phyloP scores from a whole-genome alignment of 495 filamentous ascomycete genomes.

The Aspergillus campestris region DNA sequence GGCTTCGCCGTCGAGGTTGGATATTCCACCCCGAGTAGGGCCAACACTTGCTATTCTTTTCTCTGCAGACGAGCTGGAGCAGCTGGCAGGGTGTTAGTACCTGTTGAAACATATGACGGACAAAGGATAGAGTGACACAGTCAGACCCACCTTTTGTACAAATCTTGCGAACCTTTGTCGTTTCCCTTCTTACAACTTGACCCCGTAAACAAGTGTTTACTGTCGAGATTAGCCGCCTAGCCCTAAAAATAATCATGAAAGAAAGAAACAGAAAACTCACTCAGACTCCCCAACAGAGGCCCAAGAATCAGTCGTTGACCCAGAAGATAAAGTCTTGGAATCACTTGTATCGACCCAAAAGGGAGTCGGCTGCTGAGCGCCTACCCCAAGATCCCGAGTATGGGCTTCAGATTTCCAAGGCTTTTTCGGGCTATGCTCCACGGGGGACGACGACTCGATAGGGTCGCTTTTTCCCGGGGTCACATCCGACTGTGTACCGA shows the following conservation, averaged over 20 bases:
- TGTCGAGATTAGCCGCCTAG: too few relatives aligned
- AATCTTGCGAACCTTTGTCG: too few relatives aligned
- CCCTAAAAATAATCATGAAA: too few relatives aligned
- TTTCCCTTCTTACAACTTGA: too few relatives aligned
- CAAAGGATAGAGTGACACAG: too few relatives aligned
- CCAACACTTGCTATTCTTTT: too few relatives aligned
- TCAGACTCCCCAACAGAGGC: conserved; percentile 8
- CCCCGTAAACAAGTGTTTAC: not conserved
- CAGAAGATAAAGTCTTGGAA: conserved; percentile 3
- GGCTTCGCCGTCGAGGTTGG: not conserved
- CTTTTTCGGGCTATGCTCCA: conserved; percentile 6
- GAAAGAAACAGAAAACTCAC: conserved; percentile 6
- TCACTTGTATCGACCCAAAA: conserved; percentile 3
- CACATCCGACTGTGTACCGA: not conserved
- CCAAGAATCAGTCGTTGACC: conserved; percentile 17
- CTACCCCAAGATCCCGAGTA: not conserved
- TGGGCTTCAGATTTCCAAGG: conserved; percentile 9
- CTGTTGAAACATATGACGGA: too few relatives aligned
- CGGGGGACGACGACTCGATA: conserved; percentile 2
- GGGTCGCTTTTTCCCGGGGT: not conserved
- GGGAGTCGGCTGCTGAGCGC: not conserved
- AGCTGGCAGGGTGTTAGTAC: too few relatives aligned
- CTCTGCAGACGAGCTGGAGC: too few relatives aligned
- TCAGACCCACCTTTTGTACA: too few relatives aligned
- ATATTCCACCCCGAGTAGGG: not conserved